phyloP scores from a whole-genome alignment of 2,329 filamentous ascomycete species.

The Gyromitra esculenta region DNA sequence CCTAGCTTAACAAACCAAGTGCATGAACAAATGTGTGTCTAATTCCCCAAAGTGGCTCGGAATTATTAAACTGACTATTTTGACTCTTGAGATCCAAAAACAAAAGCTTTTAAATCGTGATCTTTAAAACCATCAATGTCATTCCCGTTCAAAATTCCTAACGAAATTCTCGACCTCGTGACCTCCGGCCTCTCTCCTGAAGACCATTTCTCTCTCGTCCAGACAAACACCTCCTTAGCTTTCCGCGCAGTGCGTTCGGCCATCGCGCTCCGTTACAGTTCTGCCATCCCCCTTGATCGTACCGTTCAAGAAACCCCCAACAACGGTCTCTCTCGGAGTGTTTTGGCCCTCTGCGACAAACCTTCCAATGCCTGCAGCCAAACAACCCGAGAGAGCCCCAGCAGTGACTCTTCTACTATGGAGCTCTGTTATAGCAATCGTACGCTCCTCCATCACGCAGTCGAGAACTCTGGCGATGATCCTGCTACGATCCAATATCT shows the following conservation, averaged over 20 bases:
- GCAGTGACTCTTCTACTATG: neutral
- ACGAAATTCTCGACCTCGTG: conserved; percentile 31
- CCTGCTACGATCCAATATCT: conserved; percentile 7
- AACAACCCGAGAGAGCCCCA: neutral
- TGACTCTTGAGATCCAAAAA: neutral
- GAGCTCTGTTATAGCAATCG: conserved; percentile 5
- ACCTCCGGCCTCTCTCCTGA: conserved; percentile 12
- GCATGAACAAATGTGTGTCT: neutral
- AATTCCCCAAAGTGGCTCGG: neutral
- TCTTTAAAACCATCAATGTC: neutral
- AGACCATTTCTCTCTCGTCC: conserved; percentile 30
- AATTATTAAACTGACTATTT: conserved; percentile 4
- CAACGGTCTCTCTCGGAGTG: neutral
- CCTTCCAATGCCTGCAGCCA: neutral
- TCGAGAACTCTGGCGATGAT: neutral
- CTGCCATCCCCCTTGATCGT: neutral
- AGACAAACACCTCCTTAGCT: conserved; percentile 30
- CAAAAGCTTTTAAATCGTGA: neutral
- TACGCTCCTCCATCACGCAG: conserved; percentile 21
- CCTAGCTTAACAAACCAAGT: neutral
- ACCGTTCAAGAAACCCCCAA: neutral
- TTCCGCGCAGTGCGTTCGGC: conserved; percentile 10
- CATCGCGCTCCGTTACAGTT: conserved; percentile 10
- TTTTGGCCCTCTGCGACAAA: neutral
- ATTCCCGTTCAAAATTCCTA: conserved; percentile 26